Evolutionary conservation across 495 filamentous ascomycete genomes (phyloP), one percentile per base, ranked within the genome.

Genomic region (Chaetomium cochliodes): DNA sequence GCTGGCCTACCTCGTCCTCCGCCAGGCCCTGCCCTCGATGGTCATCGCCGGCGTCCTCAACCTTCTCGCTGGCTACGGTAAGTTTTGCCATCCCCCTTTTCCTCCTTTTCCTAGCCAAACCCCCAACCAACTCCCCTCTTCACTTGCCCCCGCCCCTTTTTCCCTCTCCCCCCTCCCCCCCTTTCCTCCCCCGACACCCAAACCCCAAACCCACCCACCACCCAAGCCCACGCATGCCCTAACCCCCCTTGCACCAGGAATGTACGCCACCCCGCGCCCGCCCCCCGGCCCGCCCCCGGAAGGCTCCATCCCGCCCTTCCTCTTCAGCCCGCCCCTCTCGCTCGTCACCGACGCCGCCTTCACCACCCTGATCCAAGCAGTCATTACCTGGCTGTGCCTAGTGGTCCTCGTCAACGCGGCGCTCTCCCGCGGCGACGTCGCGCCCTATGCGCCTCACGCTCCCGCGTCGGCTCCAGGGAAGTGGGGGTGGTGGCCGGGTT

Each of bases 41-140:
- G 54, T 76, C 52, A 20, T 80, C 0, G 76, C 76, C 0, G 79
- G 74, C 15, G 78, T 68, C 8, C 75, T 80, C 65, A 80, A 81
- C 68, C 79, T 80, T 56, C 77, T 77, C 30, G 74, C 79, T 37
- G 78, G 78, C 47, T 81, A 80, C 64, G 73, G 76, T 79, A 69
- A 59, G 66, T n/a, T n/a, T n/a, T n/a, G n/a, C n/a, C 57, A 7
- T 9, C 47, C 26, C 44, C 42, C 41, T 18, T 65, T 9, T 47
- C 16, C 39, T 25, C 33, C 53, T 53, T 28, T 25, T 15, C 46
- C 42, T 7, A 33, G 7, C 30, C 50, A 37, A 22, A 12, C 13
- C 39, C 39, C 13, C 39, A 41, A 2, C 39, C 39, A 4, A 4
- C 39, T 11, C 8, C 39, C 39, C 39, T 11, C 39, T 33, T 33